A percentile compares a stretch with the other conserved stretches of the same genome.
phyloP scores from a whole-genome alignment of 129 eudicot genomes.

The Saposhnikovia divaricata region DNA sequence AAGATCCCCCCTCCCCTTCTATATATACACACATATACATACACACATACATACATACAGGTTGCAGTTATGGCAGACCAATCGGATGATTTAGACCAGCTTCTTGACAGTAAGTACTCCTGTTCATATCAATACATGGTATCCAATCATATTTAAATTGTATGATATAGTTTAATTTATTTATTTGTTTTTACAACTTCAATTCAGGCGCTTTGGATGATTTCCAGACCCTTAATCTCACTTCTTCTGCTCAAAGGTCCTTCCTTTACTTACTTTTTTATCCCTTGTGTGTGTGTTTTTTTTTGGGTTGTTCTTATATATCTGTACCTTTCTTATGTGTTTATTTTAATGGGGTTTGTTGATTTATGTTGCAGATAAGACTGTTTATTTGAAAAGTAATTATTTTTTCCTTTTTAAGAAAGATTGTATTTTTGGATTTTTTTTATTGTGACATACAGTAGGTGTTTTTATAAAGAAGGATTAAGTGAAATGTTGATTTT shows the following conservation, averaged over 20 bases:
- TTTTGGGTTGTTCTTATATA: neutral
- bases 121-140: neutral
- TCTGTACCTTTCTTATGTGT: neutral
- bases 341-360: neutral
- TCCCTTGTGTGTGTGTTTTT: neutral
- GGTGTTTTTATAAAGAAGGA: neutral
- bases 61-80: slow-evolving; percentile 46
- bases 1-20: neutral
- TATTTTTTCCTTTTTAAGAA: neutral
- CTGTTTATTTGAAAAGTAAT: neutral
- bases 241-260: slow-evolving; percentile 76
- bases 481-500: neutral
- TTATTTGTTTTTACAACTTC: neutral
- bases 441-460: neutral
- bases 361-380: neutral
- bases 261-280: neutral
- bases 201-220: slow-evolving; percentile 93
- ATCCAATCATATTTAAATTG: neutral
- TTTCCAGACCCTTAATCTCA: slow-evolving; percentile 75
- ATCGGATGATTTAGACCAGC: slow-evolving; percentile 81
- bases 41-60: too few relatives aligned
- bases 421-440: neutral
- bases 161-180: neutral
- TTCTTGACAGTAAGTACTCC: slow-evolving; percentile 73
- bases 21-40: neutral